Conservation (phyloP, 371 early-diverging fungal species). For the Mucor ambiguus region DNA sequence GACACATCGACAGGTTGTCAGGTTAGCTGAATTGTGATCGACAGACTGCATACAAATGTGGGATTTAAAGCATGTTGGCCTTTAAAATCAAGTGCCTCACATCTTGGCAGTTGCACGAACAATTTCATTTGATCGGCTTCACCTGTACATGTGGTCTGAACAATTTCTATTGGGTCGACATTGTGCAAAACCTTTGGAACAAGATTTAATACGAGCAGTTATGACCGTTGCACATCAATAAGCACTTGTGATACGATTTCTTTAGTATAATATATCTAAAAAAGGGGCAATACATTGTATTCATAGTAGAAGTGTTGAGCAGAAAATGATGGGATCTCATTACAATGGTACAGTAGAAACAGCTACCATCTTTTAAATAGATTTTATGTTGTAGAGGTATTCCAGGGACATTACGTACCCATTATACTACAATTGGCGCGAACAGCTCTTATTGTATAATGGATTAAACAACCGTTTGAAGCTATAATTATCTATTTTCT, state of each 20-base stretch:
- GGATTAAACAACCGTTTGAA: background rate
- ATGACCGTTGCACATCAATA: background rate
- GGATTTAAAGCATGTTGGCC: background rate
- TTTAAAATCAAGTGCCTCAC: background rate
- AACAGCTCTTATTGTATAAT: background rate
- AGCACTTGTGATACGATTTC: background rate
- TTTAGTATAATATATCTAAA: background rate
- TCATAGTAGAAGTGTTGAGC: background rate
- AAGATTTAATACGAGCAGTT: background rate
- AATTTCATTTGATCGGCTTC: background rate
- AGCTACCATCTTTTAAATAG: background rate
- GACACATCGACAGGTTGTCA: background rate
- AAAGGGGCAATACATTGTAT: background rate
- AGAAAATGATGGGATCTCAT: background rate
- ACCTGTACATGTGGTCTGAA: background rate
- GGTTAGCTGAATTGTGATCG: background rate
- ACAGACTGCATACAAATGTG: background rate
- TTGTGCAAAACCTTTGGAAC: background rate
- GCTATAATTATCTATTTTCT: background rate
- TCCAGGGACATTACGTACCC: background rate
- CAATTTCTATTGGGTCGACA: background rate
- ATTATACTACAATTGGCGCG: no score
- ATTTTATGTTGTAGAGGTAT: background rate
- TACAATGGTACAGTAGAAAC: background rate
- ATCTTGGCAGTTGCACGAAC: background rate